Evolutionary conservation across 202 grass and related monocot species (phyloP).

Genomic region (Panicum virgatum): DNA sequence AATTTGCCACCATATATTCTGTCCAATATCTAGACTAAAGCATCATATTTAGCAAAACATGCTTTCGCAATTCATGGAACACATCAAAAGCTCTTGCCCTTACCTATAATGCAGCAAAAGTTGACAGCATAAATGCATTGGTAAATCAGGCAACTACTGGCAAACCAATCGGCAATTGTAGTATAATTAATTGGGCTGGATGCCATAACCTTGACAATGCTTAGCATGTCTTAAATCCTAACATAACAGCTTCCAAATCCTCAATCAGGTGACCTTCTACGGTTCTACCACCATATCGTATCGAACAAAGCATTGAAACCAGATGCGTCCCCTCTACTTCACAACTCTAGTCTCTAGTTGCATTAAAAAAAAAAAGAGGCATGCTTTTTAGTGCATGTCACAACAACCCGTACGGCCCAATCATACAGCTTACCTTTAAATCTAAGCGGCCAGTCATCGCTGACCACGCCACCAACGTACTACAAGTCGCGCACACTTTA

Average conservation of each 20-base stretch:
- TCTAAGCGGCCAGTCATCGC: not conserved
- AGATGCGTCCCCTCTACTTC: not conserved
- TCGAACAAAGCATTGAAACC: not conserved
- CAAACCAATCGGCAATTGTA: not conserved
- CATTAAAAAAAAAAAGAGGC: not conserved
- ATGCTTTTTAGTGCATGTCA: not conserved
- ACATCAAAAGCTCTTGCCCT: not conserved
- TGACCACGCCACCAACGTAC: slow-evolving; percentile 6
- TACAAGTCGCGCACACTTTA: not conserved
- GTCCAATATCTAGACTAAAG: not conserved
- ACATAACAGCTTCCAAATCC: not conserved
- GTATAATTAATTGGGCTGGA: not conserved
- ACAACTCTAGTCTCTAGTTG: not conserved
- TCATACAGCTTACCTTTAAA: slow-evolving; percentile 35
- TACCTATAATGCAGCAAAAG: not conserved
- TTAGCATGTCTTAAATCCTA: not conserved
- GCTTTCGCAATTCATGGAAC: not conserved
- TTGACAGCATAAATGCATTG: not conserved
- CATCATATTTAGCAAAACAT: not conserved
- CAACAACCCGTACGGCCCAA: slow-evolving; percentile 22
- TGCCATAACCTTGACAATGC: not conserved
- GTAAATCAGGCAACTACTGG: not conserved
- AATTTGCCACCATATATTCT: not conserved
- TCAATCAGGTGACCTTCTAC: not conserved
- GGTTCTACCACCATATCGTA: not conserved